These are phyloP conservation scores for Tranzscheliella williamsii DNA, from an alignment of 1,284 basidiomycete genomes.

Conservation along the genomic window DNA sequence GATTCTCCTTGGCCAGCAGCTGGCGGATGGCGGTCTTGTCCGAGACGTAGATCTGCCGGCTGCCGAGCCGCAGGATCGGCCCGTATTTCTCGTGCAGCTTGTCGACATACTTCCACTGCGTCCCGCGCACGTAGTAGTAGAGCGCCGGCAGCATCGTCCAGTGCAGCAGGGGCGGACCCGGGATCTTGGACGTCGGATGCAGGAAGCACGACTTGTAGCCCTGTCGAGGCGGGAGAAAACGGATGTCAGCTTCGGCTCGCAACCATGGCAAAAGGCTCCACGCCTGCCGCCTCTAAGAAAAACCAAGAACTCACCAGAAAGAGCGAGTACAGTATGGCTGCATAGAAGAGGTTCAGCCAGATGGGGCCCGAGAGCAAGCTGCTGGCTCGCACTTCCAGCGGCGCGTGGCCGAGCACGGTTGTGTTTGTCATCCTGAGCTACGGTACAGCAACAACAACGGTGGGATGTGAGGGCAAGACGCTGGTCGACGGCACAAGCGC, in stretches of 20 bases:
- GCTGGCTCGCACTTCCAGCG: too few relatives aligned
- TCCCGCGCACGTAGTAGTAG: conserved; percentile 5
- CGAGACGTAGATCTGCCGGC: conserved; percentile 9
- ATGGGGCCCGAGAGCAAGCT: too few relatives aligned
- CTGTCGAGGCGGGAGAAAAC: conserved; percentile 1
- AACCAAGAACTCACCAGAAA: too few relatives aligned
- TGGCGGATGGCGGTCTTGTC: conserved; percentile 8
- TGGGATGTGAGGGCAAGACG: too few relatives aligned
- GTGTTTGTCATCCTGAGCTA: too few relatives aligned
- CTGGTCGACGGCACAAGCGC: too few relatives aligned
- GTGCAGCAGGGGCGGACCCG: conserved; percentile 4
- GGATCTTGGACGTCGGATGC: conserved; percentile 3
- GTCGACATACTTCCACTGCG: conserved; percentile 9
- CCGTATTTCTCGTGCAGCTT: conserved; percentile 4
- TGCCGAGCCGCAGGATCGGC: conserved; percentile 5
- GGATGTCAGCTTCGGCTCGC: conserved; percentile 1
- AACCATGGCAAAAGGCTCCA: not conserved
- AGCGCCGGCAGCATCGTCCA: conserved; percentile 8
- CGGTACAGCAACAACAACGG: too few relatives aligned
- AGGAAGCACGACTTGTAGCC: conserved; percentile 3
- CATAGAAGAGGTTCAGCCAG: too few relatives aligned
- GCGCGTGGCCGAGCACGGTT: too few relatives aligned
- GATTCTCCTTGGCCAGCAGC: conserved; percentile 7
- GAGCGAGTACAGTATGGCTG: too few relatives aligned
- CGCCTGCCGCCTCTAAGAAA: too few relatives aligned